Conservation (phyloP, 2,329 filamentous ascomycete genomes). For the Phoma herbarum region DNA sequence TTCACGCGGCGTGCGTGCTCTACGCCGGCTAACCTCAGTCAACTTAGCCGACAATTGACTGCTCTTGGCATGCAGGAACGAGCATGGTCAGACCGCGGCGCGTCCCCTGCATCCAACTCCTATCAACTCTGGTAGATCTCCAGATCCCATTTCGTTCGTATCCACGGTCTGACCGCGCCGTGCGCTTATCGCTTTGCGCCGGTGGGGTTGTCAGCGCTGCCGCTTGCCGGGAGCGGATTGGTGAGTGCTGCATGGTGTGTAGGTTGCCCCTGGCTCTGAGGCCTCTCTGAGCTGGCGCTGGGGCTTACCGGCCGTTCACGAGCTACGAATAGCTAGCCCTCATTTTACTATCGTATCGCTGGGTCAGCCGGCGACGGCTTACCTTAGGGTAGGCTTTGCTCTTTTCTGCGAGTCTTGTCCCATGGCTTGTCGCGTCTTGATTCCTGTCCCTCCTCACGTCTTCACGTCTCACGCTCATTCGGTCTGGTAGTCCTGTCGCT, state of each 20-base stretch:
- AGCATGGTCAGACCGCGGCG: conserved; percentile 19
- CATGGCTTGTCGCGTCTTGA: conserved; percentile 30
- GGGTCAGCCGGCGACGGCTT: conserved; percentile 15
- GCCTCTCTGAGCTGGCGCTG: conserved; percentile 21
- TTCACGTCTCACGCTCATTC: neutral
- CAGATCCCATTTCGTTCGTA: conserved; percentile 29
- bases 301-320: conserved; percentile 24
- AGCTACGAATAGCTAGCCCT: conserved; percentile 30
- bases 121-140: conserved; percentile 27
- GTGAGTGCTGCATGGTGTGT: conserved; percentile 8
- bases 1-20: conserved; percentile 17
- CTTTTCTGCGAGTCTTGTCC: conserved; percentile 30
- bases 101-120: conserved; percentile 25
- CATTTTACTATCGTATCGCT: conserved; percentile 24
- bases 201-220: conserved; percentile 16
- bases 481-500: conserved; percentile 19
- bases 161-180: conserved; percentile 22
- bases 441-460: conserved; percentile 18
- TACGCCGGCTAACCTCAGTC: conserved; percentile 13
- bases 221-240: conserved; percentile 28
- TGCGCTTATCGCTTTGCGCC: conserved; percentile 29
- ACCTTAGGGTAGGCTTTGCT: conserved; percentile 20
- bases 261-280: neutral
- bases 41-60: conserved; percentile 20
- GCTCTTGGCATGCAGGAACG: conserved; percentile 27